Base-by-base conservation (phyloP, 2,329 filamentous ascomycete genomes). In the Rosellinia necatrix region DNA sequence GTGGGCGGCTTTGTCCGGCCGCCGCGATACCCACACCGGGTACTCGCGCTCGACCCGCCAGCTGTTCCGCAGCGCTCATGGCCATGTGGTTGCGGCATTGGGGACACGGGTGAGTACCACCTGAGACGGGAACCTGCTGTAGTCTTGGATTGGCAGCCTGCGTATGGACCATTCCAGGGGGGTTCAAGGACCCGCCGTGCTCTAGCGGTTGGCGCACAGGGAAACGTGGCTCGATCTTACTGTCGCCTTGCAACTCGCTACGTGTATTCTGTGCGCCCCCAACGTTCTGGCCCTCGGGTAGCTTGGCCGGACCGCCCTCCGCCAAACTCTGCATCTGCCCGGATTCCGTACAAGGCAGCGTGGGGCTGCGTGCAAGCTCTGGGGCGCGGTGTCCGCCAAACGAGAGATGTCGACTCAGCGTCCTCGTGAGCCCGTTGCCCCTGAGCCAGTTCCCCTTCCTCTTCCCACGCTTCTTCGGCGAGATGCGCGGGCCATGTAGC, bases 401-500 rank as follows among this genome's bases (percentile, higher is more conserved):
- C 13, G 65, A 64, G 21, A 69, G 52, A n/a, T 54, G 61, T 35
- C 65, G 61, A 22, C 66, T 68, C 9, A 70, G 58, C 1, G 64
- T 66, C 7, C 62, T 49, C 6, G 54, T 56, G 25, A 62, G 58
- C 24, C 65, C 62, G 27, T 60, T 58, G 43, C 63, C 50, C 1
- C 29, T 34, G 3, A 62, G 37, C 66, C 64, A 66, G 43, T 58
- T 63, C 27, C 59, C 41, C 29, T 53, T 64, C 6, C 55, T 60
- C 32, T 48, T 55, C 34, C 34, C 32, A 34, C 56, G 52, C 40
- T 63, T 65, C 40, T 43, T 47, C 15, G 65, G 63, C 56, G 68
- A 72, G 44, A 79, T 65, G 60, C 69, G 72, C 8, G 78, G 78
- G 4, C 79, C 78, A 55, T 81, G 78, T n/a, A 79, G 69, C 50